A percentile compares a stretch with the other conserved stretches of the same genome.
phyloP scores from a whole-genome alignment of 192 early-diverging fungal genomes.

The Linnemannia zychae region DNA sequence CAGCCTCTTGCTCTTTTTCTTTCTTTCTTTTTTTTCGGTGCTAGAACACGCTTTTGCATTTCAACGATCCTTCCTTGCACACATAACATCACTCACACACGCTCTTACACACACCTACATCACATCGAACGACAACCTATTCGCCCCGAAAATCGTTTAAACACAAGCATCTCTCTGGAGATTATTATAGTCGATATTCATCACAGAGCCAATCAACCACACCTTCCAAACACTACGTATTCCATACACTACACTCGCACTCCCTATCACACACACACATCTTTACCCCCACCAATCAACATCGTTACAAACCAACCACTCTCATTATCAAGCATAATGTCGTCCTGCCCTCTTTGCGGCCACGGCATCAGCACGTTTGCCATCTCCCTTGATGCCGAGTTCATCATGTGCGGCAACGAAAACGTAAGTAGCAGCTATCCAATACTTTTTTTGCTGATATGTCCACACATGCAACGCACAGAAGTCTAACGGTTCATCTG shows the following conservation, averaged over 20 bases:
- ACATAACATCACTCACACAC: too few species aligned
- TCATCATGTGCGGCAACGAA: conserved; percentile 36
- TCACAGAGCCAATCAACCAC: too few species aligned
- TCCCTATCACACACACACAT: background rate
- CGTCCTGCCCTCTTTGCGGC: conserved; percentile 22
- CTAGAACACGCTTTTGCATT: background rate
- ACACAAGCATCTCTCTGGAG: too few species aligned
- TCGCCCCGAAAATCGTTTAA: too few species aligned
- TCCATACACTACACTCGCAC: too few species aligned
- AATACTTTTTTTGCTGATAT: too few species aligned
- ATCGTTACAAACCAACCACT: too few species aligned
- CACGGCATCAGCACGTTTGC: conserved; percentile 10
- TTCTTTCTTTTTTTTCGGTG: background rate
- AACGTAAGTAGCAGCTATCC: conserved; percentile 9
- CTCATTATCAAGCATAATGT: conserved; percentile 3
- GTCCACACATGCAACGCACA: background rate
- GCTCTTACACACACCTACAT: background rate
- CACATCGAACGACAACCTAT: too few species aligned
- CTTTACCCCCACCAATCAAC: background rate
- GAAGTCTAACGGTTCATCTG: background rate
- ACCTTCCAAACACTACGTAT: too few species aligned
- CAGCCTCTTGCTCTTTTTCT: conserved; percentile 10
- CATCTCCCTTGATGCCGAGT: conserved; percentile 23
- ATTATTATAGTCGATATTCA: too few species aligned
- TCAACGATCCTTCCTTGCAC: background rate